phyloP scores from a whole-genome alignment of 1,284 basidiomycete genomes.

The Leccinum subatratum region DNA sequence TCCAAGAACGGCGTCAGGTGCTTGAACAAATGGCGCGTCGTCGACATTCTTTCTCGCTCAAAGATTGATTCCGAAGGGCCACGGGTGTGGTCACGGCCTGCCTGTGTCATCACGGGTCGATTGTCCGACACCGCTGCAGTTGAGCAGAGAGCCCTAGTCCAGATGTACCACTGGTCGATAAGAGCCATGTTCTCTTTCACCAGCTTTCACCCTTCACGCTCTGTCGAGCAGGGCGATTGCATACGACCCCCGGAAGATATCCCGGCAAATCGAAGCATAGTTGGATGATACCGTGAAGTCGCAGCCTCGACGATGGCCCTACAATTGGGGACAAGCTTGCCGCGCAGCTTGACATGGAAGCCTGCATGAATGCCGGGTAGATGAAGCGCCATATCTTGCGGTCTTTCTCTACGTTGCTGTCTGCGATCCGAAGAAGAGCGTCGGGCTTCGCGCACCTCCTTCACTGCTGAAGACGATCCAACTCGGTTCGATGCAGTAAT shows the following conservation, averaged over 20 bases:
- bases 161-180: constrained; percentile 85
- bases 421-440: constrained; percentile 57
- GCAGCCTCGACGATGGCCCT: constrained; percentile 64
- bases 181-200: constrained; percentile 60
- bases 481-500: constrained; percentile 54
- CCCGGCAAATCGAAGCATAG: constrained; percentile 64
- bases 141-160: constrained; percentile 78
- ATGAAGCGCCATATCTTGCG: constrained; percentile 67
- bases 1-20: constrained; percentile 85
- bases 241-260: constrained; percentile 46
- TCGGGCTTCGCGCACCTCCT: constrained; percentile 49
- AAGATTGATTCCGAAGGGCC: constrained; percentile 67
- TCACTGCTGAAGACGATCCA: constrained; percentile 61
- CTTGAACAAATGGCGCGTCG: constrained; percentile 78
- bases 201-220: constrained; percentile 49
- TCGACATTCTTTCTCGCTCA: constrained; percentile 71
- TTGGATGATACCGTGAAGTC: constrained; percentile 61
- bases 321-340: constrained; percentile 45
- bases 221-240: constrained; percentile 38
- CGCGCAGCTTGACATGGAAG: constrained; percentile 45
- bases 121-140: constrained; percentile 70
- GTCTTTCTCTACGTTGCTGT: constrained; percentile 62
- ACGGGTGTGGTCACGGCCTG: constrained; percentile 66
- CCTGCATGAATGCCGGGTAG: constrained; percentile 59
- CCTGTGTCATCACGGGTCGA: constrained; percentile 48